Base-by-base conservation (phyloP, 495 filamentous ascomycete genomes). In the Cercophora scortea region DNA sequence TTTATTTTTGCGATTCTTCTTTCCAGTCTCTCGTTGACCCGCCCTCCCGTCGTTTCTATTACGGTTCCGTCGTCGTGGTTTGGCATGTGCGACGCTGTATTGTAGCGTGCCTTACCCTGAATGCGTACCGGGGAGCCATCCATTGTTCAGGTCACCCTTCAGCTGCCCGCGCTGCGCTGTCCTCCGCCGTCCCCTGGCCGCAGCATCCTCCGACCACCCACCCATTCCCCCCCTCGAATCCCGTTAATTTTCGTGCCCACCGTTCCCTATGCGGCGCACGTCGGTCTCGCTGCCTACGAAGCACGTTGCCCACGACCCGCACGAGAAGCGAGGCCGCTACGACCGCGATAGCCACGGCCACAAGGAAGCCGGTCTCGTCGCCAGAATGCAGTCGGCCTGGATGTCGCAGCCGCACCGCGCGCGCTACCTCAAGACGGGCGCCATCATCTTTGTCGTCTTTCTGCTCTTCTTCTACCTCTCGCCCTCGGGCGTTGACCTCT, bases 341-440 rank as follows among this genome's bases (percentile, higher is more conserved):
- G 65, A 64, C 55, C 53, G 57, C 53, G 65, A 64, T 13, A 38
- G 36, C 36, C 9, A 13, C 36, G 5, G 2, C 55, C 69, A 71
- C 61, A 61, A 67, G 62, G 67, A 72, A 57, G 60, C 61, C 57
- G 62, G 64, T 62, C 64, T 73, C 42, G 56, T 77, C 61, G 68
- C 70, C 62, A 77, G 70, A 60, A 55, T 75, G 65, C 75, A 77
- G 62, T 61, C 70, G 59, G 71, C 75, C 58, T 83, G 73, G 60
- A 85, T 85, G 77, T 81, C 80, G 55, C 84, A 87, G 69, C 80
- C 78, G 56, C 85, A 88, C 71, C 80, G 78, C 74, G 84, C 83
- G 52, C 81, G 89, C 60, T 90, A 84, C 67, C 56, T 94, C 55
- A 95, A 93, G 81, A 86, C 87, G 39, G 87, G 85, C 36, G 86